Evolutionary conservation across 257 asterid species (phyloP).

Genomic region (Gynochthodes officinalis): DNA sequence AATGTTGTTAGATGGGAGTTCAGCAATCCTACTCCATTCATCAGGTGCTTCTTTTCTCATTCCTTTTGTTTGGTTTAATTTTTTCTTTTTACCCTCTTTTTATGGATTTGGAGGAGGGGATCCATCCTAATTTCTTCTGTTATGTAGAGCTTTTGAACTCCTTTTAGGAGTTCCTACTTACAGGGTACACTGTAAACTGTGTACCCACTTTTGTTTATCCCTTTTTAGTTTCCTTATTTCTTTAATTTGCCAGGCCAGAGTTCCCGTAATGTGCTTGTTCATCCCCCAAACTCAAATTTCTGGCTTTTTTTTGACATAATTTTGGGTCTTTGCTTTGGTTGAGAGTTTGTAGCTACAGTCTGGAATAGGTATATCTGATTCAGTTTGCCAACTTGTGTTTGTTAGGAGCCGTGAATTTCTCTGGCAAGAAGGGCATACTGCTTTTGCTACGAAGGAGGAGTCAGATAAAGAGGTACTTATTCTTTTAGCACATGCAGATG

Average conservation of each 20-base stretch:
- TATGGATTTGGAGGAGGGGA: not conserved
- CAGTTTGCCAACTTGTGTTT: conserved; percentile 16
- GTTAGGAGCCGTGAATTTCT: conserved; percentile 95
- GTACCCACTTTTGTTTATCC: not conserved
- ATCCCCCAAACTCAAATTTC: not conserved
- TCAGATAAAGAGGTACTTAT: conserved; percentile 76
- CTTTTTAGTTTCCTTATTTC: not conserved
- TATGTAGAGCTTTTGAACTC: not conserved
- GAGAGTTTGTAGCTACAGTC: no score
- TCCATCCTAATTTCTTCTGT: not conserved
- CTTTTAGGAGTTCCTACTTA: not conserved
- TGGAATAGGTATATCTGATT: no score
- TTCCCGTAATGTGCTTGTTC: not conserved
- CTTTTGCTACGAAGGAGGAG: conserved; percentile 93
- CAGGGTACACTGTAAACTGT: not conserved
- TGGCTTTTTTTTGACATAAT: not conserved
- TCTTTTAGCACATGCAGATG: conserved; percentile 6
- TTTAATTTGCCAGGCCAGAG: not conserved
- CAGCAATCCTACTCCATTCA: conserved; percentile 97
- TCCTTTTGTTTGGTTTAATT: not conserved
- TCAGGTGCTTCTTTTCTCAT: conserved; percentile 50
- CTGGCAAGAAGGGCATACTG: conserved; percentile 99
- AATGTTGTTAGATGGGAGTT: conserved; percentile 99
- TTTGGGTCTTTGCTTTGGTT: not conserved
- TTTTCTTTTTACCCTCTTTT: not conserved